phyloP scores from a whole-genome alignment of 139 green algal species.

The Bryopsis sp. region DNA sequence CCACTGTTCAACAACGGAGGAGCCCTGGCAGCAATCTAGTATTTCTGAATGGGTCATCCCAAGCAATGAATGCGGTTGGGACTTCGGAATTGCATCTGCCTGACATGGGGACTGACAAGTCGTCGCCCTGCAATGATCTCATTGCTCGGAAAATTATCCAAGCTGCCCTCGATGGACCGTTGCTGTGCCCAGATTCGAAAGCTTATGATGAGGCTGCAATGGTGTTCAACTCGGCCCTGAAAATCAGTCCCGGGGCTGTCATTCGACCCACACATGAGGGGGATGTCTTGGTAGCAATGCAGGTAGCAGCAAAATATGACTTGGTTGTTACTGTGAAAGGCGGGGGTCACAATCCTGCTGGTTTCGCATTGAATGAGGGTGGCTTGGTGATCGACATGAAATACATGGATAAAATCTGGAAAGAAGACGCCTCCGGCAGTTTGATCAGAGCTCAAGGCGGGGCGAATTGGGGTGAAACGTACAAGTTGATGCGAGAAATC shows the following conservation, averaged over 20 bases:
- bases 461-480: neutral
- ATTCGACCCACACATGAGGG: neutral
- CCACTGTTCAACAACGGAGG: too few relatives aligned
- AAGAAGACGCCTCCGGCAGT: neutral
- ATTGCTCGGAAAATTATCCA: too few relatives aligned
- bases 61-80: too few relatives aligned
- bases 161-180: too few relatives aligned
- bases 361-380: neutral
- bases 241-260: neutral
- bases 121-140: too few relatives aligned
- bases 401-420: neutral
- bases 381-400: constrained; percentile 15
- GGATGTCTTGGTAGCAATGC: neutral
- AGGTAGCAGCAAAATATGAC: constrained; percentile 6
- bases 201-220: too few relatives aligned
- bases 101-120: too few relatives aligned
- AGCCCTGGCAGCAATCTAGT: too few relatives aligned
- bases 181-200: too few relatives aligned
- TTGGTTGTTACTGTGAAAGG: constrained; percentile 4
- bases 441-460: constrained; percentile 12
- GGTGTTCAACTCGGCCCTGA: neutral
- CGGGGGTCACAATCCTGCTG: constrained; percentile 18
- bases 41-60: too few relatives aligned
- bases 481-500: neutral
- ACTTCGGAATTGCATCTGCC: too few relatives aligned